Evolutionary conservation across 495 filamentous ascomycete species (phyloP), one percentile per base, ranked within the genome.

Genomic region (Hypoxylon fuscum): DNA sequence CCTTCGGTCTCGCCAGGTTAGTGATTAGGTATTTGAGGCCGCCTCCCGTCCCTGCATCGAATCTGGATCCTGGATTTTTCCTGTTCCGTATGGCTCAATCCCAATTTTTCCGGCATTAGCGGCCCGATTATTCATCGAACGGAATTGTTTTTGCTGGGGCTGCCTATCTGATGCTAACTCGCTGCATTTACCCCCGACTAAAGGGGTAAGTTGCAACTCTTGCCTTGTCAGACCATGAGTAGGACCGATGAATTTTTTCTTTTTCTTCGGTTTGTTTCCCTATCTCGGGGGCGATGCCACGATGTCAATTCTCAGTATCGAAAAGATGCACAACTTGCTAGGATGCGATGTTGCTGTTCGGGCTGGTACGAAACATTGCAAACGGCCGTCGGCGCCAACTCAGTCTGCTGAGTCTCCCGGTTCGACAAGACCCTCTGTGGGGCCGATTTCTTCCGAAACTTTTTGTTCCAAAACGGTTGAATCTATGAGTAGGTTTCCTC

Each of bases 361-460:
- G 50, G 45, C 14, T 27, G 50, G 18, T 27, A 60, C 50, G 49
- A 45, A n/a, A n/a, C n/a, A n/a, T n/a, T n/a, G n/a, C n/a, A 22
- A 42, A 46, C 42, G 22, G 45, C 22, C 52, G 50, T 40, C 47
- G 55, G 48, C 8, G 31, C 40, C 54, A 54, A n/a, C n/a, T n/a
- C n/a, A n/a, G n/a, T n/a, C n/a, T n/a, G n/a, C n/a, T n/a, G n/a
- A n/a, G n/a, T 56, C 51, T 61, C 37, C 25, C 56, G 63, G 38
- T 25, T 48, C 27, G 12, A 11, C 52, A 34, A 32, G n/a, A 46
- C 31, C 25, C 14, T 17, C 20, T 18, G 63, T 60, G 63, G 56
- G 47, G 56, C 63, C 63, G 63, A 47, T 38, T 66, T 61, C 46
- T 66, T 47, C 63, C 63, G 63, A 66, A 8, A 38, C 17, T 40